Base-by-base conservation (phyloP, 805 yeast species). In the Saturnispora diversa region DNA sequence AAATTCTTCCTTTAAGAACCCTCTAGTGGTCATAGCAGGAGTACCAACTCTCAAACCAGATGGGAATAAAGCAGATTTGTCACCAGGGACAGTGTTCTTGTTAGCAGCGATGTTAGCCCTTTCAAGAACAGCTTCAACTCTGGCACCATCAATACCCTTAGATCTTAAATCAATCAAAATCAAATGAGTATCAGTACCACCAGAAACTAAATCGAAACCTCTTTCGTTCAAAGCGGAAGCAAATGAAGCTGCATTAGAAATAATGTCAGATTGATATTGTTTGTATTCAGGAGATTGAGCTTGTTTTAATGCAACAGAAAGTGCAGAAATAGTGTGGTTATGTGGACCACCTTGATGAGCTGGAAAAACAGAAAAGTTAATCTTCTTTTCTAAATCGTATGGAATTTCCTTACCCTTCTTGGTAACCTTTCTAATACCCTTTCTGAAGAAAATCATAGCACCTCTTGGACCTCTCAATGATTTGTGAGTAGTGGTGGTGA, bases 341-440 rank as follows among this genome's bases (percentile, higher is more conserved):
- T 92, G 97, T 56, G 98, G 98, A 63, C 98, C 98, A 73, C 98
- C 98, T 73, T 92, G 98, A 68, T 92, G 98, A 52, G 95, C 98
- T 57, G 98, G 98, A 90, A 92, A 92, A 41, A 92, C 98, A 8
- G 97, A 87, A 66, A 92, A 92, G 75, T 92, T 92, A 68, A 92
- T 88, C 63, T 85, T 85, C 65, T 77, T 81, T 68, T 92, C 97
- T 64, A 92, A 77, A 55, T 92, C 97, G 66, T 88, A 92, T 44
- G 71, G 68, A 44, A 86, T 70, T 67, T 87, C 95, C 69, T 86
- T 84, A 58, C 97, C 97, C 55, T 86, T 84, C 72, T 88, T 87
- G 59, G 84, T 83, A 51, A 79, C 77, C 45, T 82, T 78, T 74
- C 95, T 80, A 46, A 88, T 77, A 55, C 98, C 98, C 65, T 82